Base-by-base conservation (phyloP, 441 rosid species). In the Erodium moschatum region DNA sequence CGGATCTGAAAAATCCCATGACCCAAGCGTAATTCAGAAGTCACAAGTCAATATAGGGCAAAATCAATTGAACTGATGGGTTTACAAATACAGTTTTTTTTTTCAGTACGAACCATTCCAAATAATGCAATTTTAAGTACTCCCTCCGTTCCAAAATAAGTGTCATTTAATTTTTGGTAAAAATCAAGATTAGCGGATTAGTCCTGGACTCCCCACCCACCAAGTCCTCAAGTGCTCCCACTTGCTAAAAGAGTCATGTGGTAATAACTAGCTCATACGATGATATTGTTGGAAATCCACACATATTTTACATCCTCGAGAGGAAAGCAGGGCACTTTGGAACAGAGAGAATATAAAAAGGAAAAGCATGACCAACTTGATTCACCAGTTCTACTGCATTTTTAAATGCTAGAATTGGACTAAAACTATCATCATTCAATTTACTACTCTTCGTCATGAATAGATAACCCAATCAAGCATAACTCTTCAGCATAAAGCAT, bases 1-100 rank as follows among this genome's bases (percentile, higher is more conserved):
- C 91, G 80, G 64, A 90, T 74, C 97, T 90, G 74, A 29, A 29
- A 2, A 29, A 29, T 29, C 31, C 31, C 31, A 29, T 29, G 31
- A 29, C 31, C 31, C 2, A 76, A 61, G 11, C 68, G 58, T 38
- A 20, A 67, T 58, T 0, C n/a, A 31, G 1, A 13, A 18, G 19
- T 54, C 61, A 54, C 19, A 54, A 54, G 20, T 11, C 46, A 56
- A 11, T 48, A 64, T 8, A 67, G 15, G 6, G 15, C 48, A 52
- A 60, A 46, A 31, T 18, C 27, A 70, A 70, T 15, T 12, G 67
- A 9, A 3, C 35, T 27, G 40, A 20, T 13, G 6, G 60, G 44
- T 67, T 11, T 19, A 68, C 42, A 78, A n/a, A 40, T 2, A 7
- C 2, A 56, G 10, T 42, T 9, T 24, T 66, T 24, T 66, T 40